Base-by-base conservation (phyloP, 306 rosid genomes). In the Ceratonia siliqua region DNA sequence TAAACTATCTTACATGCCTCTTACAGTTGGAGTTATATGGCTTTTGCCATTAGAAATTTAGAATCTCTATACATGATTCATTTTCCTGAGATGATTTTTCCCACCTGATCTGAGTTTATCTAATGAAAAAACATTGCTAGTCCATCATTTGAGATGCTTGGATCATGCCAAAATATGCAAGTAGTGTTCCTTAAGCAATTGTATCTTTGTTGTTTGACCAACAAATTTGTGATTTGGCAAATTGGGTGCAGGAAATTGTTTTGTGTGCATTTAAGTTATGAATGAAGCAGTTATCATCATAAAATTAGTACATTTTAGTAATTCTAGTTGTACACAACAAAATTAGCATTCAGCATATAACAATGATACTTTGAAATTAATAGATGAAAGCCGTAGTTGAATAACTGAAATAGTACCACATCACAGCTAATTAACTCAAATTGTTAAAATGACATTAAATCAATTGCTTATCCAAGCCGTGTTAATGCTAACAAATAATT, bases 181-280 rank as follows among this genome's bases (percentile, higher is more conserved):
- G 68, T 28, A 42, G n/a, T 76, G 58, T 76, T 66, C 48, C 41
- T 38, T 71, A 53, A 36, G 72, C 45, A 78, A 27, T 49, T 49
- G 8, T 36, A 8, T 62, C 49, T 48, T 78, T 70, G 36, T 50
- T 70, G 20, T 53, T 78, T 50, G 30, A 28, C 12, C 20, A 28
- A 53, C 33, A 27, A 39, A 55, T 49, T 70, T 41, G 20, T 38
- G 58, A 68, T 49, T 50, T 78, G 21, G 28, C 18, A 49, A 46
- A 30, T 49, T 56, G 41, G 27, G 8, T 43, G 49, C 30, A 4
- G 7, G 50, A n/a, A 35, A 63, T 62, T 52, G 10, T 42, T 63
- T 30, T 32, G 8, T 53, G 42, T 41, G 11, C 46, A 62, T 46
- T 70, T 62, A 52, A 74, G 71, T 21, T 20, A 62, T n/a, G 45